phyloP scores from a whole-genome alignment of 768 basidiomycete species.

The Lentinula sp. region DNA sequence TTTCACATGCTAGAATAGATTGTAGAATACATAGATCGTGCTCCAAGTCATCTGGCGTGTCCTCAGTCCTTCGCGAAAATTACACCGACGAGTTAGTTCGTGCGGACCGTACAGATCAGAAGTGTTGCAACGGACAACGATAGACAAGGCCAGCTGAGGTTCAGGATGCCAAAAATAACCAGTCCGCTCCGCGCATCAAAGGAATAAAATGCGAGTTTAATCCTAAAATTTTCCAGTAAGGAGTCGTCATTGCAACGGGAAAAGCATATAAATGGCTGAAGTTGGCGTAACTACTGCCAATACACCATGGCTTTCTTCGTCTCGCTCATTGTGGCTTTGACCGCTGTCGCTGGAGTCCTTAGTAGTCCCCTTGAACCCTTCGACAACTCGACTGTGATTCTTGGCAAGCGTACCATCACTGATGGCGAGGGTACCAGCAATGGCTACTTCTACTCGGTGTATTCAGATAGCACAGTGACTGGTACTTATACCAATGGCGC shows the following conservation, averaged over 20 bases:
- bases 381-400: conserved; percentile 12
- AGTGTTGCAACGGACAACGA: too few relatives aligned
- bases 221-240: not conserved
- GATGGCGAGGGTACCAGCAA: not conserved
- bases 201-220: not conserved
- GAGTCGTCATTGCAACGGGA: not conserved
- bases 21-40: too few relatives aligned
- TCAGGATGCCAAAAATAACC: not conserved
- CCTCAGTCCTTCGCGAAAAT: too few relatives aligned
- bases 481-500: conserved; percentile 25
- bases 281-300: not conserved
- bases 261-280: not conserved
- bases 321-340: conserved; percentile 11
- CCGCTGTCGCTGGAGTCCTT: conserved; percentile 13
- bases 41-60: too few relatives aligned
- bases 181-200: not conserved
- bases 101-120: too few relatives aligned
- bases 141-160: too few relatives aligned
- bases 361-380: conserved; percentile 10
- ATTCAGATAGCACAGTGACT: conserved; percentile 23
- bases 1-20: too few relatives aligned
- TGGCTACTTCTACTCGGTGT: conserved; percentile 31
- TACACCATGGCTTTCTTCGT: not conserved
- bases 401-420: not conserved
- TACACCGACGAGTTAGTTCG: too few relatives aligned